Evolutionary conservation across 2,329 filamentous ascomycete genomes (phyloP).

Genomic region (Amesomyces nigricolor): DNA sequence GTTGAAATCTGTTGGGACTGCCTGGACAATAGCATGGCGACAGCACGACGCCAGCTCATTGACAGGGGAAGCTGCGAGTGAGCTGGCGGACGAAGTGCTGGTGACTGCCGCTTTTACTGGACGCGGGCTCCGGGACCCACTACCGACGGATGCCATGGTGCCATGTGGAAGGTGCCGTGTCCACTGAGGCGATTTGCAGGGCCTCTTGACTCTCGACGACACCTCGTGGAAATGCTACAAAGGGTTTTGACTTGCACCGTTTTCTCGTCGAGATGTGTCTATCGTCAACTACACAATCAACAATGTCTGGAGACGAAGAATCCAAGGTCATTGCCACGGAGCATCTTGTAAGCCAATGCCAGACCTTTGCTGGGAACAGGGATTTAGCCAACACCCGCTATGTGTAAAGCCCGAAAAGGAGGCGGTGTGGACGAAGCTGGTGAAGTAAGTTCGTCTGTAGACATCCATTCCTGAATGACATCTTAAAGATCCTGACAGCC

Average conservation of each 20-base stretch:
- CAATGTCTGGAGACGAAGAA: conserved; percentile 14
- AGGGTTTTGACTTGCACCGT: neutral
- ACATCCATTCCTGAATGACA: neutral
- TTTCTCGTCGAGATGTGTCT: neutral
- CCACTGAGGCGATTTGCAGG: neutral
- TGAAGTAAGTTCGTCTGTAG: conserved; percentile 41
- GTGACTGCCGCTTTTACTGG: conserved; percentile 2
- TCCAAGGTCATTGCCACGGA: conserved; percentile 23
- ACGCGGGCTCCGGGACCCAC: neutral
- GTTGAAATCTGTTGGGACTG: neutral
- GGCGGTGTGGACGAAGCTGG: conserved; percentile 55
- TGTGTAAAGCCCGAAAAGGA: conserved; percentile 42
- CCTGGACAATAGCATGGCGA: neutral
- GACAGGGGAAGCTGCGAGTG: conserved; percentile 5
- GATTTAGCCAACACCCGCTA: neutral
- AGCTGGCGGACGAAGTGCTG: conserved; percentile 6
- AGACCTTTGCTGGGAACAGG: neutral
- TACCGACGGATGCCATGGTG: neutral
- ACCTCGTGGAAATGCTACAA: neutral
- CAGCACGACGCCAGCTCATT: conserved; percentile 13
- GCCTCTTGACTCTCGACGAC: neutral
- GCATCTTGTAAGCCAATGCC: conserved; percentile 24
- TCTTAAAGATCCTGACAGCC: conserved; percentile 5
- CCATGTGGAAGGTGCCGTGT: neutral
- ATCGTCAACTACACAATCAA: neutral